Evolutionary conservation across 169 alveolate genomes (phyloP), one percentile per base, ranked within the genome.

Genomic region (Plasmodium vivax): DNA sequence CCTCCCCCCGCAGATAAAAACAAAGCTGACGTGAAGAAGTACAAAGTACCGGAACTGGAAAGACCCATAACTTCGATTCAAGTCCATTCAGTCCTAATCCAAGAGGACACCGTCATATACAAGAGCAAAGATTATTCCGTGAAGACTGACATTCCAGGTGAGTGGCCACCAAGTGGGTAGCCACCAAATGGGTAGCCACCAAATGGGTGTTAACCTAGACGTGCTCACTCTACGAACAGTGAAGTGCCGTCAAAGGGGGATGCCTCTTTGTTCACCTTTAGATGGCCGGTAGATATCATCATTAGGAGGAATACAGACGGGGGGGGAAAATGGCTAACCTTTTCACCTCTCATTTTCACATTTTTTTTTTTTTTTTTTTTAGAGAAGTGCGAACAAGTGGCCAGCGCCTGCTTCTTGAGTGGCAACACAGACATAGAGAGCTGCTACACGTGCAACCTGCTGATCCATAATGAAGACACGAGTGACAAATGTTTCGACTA

Each of bases 391-490:
- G 72, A 84, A 4, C 23, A 7, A 10, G 12, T 62, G 16, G 71
- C 74, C 2, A 68, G 54, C 10, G 30, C 36, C 9, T 84, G 92
- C 30, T 84, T 84, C 73, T 71, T 84, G 43, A 71, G 74, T 72
- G 92, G 92, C n/a, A 36, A 71, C 62, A 84, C 92, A 9, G 92
- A 84, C 34, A 84, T 84, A 0, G 92, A 73, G 12, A 38, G 12
- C 27, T 84, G 92, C 9, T 84, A 71, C 54, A 71, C 82, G 6
- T 84, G 92, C 74, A 84, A 32, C 23, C 72, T 84, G 54, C 47
- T 84, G 23, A 71, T 72, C 7, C 7, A 84, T 58, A 58, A 58
- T 1, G 27, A 58, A 4, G 12, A 58, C n/a, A n/a, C 38, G 19
- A 30, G 5, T 51, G 90, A 82, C 38, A 47, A 51, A 8, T 82